Conservation (phyloP, 768 basidiomycete genomes). For the Plicaturopsis crispa region DNA sequence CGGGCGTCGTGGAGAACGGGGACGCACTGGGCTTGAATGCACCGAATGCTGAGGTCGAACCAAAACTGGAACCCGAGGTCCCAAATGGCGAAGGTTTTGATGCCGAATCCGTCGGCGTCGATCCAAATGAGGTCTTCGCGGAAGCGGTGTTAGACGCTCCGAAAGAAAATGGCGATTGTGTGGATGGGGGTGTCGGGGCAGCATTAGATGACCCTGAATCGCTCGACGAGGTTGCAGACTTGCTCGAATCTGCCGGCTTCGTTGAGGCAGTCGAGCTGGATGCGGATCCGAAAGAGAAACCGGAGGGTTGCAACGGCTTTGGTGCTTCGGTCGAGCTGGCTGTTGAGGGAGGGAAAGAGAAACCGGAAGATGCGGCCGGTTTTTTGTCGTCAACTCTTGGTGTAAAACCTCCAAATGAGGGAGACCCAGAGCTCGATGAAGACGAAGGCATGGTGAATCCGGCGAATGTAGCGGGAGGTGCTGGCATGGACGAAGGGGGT, state of each 20-base stretch:
- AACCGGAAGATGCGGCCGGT: slow-evolving; percentile 7
- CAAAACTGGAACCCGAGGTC: background rate
- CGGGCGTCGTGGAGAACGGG: too few species aligned
- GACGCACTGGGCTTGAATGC: too few species aligned
- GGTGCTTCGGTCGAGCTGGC: slow-evolving; percentile 5
- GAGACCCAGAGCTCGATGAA: too few species aligned
- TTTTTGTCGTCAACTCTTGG: slow-evolving; percentile 13
- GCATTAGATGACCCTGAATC: background rate
- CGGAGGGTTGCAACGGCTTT: slow-evolving; percentile 3
- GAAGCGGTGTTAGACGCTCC: slow-evolving; percentile 9
- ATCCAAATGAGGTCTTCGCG: slow-evolving; percentile 5
- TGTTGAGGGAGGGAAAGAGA: slow-evolving; percentile 4
- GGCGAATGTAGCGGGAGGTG: slow-evolving; percentile 29
- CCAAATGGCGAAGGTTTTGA: background rate
- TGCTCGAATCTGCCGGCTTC: slow-evolving; percentile 4
- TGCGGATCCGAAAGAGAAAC: slow-evolving; percentile 4
- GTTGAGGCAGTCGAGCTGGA: slow-evolving; percentile 7
- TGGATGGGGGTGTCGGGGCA: background rate
- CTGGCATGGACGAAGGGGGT: slow-evolving; percentile 20
- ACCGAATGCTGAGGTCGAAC: too few species aligned
- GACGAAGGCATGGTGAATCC: slow-evolving; percentile 21
- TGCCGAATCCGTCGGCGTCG: slow-evolving; percentile 1
- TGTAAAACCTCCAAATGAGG: slow-evolving; percentile 13
- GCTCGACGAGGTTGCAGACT: background rate
- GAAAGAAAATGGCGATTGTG: slow-evolving; percentile 2